These are phyloP conservation scores for Alternaria brassicae DNA, from an alignment of 2,329 filamentous ascomycete genomes.

Conservation along the genomic window DNA sequence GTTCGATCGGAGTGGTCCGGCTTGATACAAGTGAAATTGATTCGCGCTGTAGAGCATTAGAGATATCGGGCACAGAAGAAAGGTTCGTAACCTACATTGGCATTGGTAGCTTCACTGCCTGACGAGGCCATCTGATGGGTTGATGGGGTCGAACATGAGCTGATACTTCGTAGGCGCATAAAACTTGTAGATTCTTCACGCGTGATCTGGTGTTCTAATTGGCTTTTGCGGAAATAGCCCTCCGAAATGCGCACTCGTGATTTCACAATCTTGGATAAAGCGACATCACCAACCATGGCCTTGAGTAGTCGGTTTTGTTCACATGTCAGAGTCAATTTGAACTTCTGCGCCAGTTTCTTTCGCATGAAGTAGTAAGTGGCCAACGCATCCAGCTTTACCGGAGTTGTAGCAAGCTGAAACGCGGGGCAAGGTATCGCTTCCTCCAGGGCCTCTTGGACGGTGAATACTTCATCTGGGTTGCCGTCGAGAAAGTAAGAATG, in stretches of 20 bases:
- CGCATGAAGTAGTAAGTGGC: slow-evolving; percentile 9
- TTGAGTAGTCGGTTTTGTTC: background rate
- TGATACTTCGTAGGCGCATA: background rate
- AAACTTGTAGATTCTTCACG: background rate
- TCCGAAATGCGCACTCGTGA: background rate
- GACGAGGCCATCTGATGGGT: background rate
- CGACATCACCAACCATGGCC: background rate
- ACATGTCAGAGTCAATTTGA: background rate
- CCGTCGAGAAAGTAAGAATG: background rate
- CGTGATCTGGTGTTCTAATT: background rate
- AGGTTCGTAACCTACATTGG: background rate
- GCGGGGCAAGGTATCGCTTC: background rate
- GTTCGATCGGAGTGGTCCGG: background rate
- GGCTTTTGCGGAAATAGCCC: background rate
- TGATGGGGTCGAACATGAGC: background rate
- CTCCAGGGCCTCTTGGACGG: background rate
- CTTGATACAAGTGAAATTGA: background rate
- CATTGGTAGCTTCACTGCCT: background rate
- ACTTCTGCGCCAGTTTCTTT: background rate
- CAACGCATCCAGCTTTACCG: background rate
- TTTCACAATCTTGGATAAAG: background rate
- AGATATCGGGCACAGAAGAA: background rate
- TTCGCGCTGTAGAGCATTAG: background rate
- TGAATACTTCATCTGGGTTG: background rate
- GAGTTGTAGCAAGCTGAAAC: slow-evolving; percentile 5